Conservation (phyloP, 208 protist genomes). For the Trypanosoma theileri region DNA sequence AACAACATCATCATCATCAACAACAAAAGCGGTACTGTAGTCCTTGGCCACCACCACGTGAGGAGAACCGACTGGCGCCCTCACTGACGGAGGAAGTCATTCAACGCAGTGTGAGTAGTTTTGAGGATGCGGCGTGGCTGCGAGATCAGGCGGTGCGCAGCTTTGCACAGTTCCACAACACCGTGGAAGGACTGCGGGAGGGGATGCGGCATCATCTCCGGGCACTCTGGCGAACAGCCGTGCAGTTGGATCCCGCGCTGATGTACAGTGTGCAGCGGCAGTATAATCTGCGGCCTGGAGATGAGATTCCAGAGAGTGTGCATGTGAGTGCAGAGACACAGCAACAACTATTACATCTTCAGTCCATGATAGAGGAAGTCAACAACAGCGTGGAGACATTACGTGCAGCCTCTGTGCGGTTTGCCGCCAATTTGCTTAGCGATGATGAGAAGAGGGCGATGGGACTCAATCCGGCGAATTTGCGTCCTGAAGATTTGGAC, state of each 20-base stretch:
- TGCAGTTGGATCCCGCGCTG: slow-evolving; percentile 59
- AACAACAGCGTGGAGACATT: slow-evolving; percentile 40
- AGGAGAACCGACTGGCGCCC: slow-evolving; percentile 19
- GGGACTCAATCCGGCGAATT: slow-evolving; percentile 68
- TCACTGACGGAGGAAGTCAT: slow-evolving; percentile 61
- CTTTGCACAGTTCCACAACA: slow-evolving; percentile 86
- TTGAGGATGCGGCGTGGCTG: slow-evolving; percentile 70
- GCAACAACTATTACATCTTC: slow-evolving; percentile 40
- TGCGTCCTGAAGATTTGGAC: slow-evolving; percentile 53
- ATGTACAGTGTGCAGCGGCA: slow-evolving; percentile 36
- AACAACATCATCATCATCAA: background rate
- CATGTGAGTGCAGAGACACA: slow-evolving; percentile 26
- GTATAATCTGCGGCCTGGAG: slow-evolving; percentile 25
- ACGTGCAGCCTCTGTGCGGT: slow-evolving; percentile 65
- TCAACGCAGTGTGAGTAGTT: slow-evolving; percentile 74
- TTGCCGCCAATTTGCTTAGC: slow-evolving; percentile 73
- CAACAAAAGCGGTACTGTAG: background rate
- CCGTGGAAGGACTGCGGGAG: slow-evolving; percentile 56
- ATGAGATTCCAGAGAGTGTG: slow-evolving; percentile 60
- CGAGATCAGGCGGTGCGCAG: slow-evolving; percentile 70
- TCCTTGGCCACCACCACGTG: background rate
- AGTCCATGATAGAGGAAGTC: slow-evolving; percentile 48
- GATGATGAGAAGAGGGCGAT: slow-evolving; percentile 78
- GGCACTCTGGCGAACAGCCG: slow-evolving; percentile 61
- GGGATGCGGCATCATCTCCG: slow-evolving; percentile 54